Percentiles rank a stretch among this genome's conserved stretches.
Conservation (phyloP, 371 early-diverging fungal species). For the Mucor piriformis region DNA sequence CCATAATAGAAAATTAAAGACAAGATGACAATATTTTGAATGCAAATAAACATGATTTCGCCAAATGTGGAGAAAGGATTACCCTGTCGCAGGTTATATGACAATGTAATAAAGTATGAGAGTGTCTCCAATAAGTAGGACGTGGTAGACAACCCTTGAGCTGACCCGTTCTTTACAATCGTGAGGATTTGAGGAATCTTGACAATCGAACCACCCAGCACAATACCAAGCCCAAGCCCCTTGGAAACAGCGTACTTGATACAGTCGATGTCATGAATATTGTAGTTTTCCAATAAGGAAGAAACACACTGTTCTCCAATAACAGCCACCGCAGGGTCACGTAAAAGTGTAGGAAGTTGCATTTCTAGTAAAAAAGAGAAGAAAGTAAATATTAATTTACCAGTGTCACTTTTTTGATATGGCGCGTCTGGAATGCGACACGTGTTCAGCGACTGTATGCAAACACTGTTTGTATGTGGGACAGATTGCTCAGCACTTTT, state of each 20-base stretch:
- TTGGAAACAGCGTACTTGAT: conserved; percentile 83
- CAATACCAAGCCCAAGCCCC: conserved; percentile 88
- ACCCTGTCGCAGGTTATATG: conserved; percentile 79
- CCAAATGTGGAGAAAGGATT: conserved; percentile 93
- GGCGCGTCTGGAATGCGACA: no score
- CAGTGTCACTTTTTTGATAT: no score
- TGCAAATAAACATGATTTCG: conserved; percentile 77
- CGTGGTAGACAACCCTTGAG: conserved; percentile 76
- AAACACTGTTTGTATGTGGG: no score
- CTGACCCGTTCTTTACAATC: conserved; percentile 71
- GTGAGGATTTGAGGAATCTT: conserved; percentile 95
- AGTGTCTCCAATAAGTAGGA: conserved; percentile 83
- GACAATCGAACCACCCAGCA: conserved; percentile 82
- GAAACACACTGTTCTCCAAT: conserved; percentile 71
- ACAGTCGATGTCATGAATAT: conserved; percentile 69
- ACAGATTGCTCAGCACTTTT: no score
- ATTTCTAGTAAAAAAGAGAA: conserved; percentile 8
- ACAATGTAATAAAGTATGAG: conserved; percentile 73
- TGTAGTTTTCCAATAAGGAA: conserved; percentile 64
- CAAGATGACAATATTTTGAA: conserved; percentile 81
- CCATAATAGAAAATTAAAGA: conserved; percentile 71
- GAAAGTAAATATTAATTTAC: no score
- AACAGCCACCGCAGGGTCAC: conserved; percentile 62
- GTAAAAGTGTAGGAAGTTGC: conserved; percentile 51
- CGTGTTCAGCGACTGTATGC: no score